Percentiles rank a stretch among this genome's conserved stretches.
phyloP scores from a whole-genome alignment of 768 basidiomycete species.

The Mycena kentingensis region DNA sequence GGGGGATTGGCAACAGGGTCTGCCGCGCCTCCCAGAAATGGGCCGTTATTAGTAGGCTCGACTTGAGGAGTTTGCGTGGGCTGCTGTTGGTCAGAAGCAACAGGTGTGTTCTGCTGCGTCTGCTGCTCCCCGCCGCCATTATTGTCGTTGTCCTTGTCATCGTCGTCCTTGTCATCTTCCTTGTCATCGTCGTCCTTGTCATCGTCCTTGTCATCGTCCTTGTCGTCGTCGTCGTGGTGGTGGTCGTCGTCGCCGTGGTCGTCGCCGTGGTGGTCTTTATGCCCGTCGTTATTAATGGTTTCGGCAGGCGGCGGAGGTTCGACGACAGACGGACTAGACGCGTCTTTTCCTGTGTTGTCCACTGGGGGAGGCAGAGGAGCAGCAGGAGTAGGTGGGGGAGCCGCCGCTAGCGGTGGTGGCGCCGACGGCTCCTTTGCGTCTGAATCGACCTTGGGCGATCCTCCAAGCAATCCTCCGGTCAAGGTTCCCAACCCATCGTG shows the following conservation, averaged over 20 bases:
- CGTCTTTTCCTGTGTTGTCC: not conserved
- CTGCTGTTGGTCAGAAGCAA: too few relatives aligned
- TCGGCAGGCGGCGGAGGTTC: not conserved
- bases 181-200: conserved; percentile 3
- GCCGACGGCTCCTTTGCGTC: too few relatives aligned
- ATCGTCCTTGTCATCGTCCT: not conserved
- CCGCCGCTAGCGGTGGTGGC: too few relatives aligned
- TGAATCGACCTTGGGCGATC: too few relatives aligned
- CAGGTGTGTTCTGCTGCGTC: not conserved
- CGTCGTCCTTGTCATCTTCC: conserved; percentile 12
- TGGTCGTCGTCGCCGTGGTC: conserved; percentile 9
- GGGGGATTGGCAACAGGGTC: too few relatives aligned
- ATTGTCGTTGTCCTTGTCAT: conserved; percentile 9
- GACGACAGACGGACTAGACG: not conserved
- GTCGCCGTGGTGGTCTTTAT: not conserved
- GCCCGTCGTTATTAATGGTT: not conserved
- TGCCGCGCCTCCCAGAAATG: too few relatives aligned
- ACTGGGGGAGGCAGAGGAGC: not conserved
- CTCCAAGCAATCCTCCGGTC: too few relatives aligned
- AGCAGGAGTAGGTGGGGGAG: too few relatives aligned
- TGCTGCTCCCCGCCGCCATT: not conserved
- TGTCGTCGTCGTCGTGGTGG: conserved; percentile 1
- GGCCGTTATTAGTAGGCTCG: too few relatives aligned
- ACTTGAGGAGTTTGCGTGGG: too few relatives aligned
- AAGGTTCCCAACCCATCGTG: too few relatives aligned